phyloP scores from a whole-genome alignment of 176 grass and related monocot genomes.

The Triticum turgidum region DNA sequence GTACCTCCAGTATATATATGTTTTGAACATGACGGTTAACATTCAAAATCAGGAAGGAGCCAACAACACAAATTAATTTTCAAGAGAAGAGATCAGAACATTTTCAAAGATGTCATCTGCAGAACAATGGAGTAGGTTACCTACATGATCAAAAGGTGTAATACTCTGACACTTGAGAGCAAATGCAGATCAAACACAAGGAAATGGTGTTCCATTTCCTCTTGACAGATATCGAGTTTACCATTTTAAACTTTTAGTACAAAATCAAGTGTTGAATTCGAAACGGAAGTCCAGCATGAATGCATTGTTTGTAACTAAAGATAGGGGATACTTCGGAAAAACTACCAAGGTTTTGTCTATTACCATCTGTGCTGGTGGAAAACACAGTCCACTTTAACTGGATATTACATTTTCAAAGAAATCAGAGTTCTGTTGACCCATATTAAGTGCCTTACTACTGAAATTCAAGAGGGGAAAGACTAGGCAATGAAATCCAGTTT shows the following conservation, averaged over 20 bases:
- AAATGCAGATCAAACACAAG: slow-evolving; percentile 21
- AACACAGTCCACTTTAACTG: not conserved
- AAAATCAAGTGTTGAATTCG: not conserved
- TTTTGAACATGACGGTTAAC: not conserved
- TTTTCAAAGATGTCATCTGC: slow-evolving; percentile 10
- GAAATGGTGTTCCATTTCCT: not conserved
- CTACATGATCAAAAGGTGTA: not conserved
- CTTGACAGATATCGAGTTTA: not conserved
- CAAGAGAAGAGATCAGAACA: not conserved
- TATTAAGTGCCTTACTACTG: not conserved
- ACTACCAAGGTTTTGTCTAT: not conserved
- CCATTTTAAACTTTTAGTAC: slow-evolving; percentile 7
- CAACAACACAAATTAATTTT: not conserved
- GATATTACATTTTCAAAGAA: not conserved
- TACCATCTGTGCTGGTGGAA: not conserved
- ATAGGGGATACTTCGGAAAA: not conserved
- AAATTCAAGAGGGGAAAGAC: not conserved
- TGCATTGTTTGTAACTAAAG: not conserved
- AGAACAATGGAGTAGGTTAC: not conserved
- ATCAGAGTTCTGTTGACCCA: not conserved
- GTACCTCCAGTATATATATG: slow-evolving; percentile 1
- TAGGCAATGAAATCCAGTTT: not conserved
- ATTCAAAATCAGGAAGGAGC: not conserved
- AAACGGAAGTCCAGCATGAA: not conserved
- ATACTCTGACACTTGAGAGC: not conserved